Percentiles rank a stretch among this genome's conserved stretches.
Conservation (phyloP, 179 eudicot species). For the Camellia oleifera region DNA sequence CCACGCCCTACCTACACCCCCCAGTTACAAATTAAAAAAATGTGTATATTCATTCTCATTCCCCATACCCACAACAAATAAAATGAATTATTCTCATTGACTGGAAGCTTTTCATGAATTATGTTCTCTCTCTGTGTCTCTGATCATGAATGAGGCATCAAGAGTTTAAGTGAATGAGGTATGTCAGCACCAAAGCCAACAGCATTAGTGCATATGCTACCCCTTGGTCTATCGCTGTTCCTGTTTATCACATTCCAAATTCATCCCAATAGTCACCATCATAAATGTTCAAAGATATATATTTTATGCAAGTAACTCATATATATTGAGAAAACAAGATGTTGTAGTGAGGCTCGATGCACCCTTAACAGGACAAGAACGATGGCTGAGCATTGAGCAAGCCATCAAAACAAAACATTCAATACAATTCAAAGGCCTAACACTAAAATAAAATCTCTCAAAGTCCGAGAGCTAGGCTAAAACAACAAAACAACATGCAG, state of each 20-base stretch:
- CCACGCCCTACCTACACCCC: conserved; percentile 1
- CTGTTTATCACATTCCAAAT: conserved; percentile 13
- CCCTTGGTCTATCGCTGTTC: conserved; percentile 46
- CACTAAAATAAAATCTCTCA: too few relatives aligned
- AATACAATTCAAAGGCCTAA: too few relatives aligned
- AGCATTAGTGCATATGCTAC: conserved; percentile 46
- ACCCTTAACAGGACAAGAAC: too few relatives aligned
- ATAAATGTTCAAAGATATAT: too few relatives aligned
- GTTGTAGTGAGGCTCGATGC: too few relatives aligned
- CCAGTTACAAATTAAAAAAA: background rate
- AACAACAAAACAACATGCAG: too few relatives aligned
- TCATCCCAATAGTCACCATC: background rate
- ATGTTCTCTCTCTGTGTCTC: background rate
- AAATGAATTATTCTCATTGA: background rate
- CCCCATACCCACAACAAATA: background rate
- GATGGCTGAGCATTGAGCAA: too few relatives aligned
- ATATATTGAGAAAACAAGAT: too few relatives aligned
- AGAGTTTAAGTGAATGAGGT: conserved; percentile 36
- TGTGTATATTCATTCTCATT: background rate
- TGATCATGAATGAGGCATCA: background rate
- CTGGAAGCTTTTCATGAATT: background rate
- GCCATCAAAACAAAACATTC: too few relatives aligned
- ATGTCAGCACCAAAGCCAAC: conserved; percentile 46
- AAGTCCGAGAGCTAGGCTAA: too few relatives aligned
- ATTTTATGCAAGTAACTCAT: too few relatives aligned